These are phyloP conservation scores for Neodidymelliopsis sp. DNA, from an alignment of 2,329 filamentous ascomycete species.

Conservation along the genomic window DNA sequence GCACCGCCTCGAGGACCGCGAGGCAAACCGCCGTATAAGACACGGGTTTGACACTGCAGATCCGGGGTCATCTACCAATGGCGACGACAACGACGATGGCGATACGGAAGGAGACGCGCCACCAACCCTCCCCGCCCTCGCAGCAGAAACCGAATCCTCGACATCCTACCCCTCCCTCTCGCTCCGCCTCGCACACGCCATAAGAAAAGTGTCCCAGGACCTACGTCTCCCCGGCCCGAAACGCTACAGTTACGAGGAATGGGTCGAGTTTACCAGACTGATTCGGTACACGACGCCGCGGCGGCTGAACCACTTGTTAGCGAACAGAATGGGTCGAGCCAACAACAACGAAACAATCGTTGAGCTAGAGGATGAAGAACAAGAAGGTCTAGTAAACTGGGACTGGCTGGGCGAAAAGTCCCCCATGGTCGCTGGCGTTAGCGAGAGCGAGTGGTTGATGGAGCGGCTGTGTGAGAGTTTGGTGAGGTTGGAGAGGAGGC, in stretches of 20 bases:
- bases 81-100: neutral
- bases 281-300: slow-evolving; percentile 63
- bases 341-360: slow-evolving; percentile 11
- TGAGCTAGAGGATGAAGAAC: slow-evolving; percentile 57
- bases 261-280: slow-evolving; percentile 82
- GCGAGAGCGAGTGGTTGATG: slow-evolving; percentile 72
- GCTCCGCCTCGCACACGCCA: slow-evolving; percentile 70
- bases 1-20: slow-evolving; percentile 46
- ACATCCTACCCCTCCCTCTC: slow-evolving; percentile 61
- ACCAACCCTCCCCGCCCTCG: slow-evolving; percentile 18
- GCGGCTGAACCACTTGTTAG: slow-evolving; percentile 21
- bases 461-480: slow-evolving; percentile 72
- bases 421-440: slow-evolving; percentile 69
- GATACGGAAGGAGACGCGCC: slow-evolving; percentile 7
- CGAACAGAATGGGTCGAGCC: slow-evolving; percentile 7
- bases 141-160: slow-evolving; percentile 21
- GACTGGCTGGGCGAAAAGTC: slow-evolving; percentile 76
- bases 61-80: slow-evolving; percentile 21
- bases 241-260: slow-evolving; percentile 81
- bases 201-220: slow-evolving; percentile 71
- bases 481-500: slow-evolving; percentile 45
- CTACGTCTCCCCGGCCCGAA: slow-evolving; percentile 65
- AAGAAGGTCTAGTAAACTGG: slow-evolving; percentile 70
- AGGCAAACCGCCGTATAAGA: slow-evolving; percentile 52
- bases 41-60: slow-evolving; percentile 56